Base-by-base conservation (phyloP, 1,139 yeast genomes). In the Yamadazyma aaseri region DNA sequence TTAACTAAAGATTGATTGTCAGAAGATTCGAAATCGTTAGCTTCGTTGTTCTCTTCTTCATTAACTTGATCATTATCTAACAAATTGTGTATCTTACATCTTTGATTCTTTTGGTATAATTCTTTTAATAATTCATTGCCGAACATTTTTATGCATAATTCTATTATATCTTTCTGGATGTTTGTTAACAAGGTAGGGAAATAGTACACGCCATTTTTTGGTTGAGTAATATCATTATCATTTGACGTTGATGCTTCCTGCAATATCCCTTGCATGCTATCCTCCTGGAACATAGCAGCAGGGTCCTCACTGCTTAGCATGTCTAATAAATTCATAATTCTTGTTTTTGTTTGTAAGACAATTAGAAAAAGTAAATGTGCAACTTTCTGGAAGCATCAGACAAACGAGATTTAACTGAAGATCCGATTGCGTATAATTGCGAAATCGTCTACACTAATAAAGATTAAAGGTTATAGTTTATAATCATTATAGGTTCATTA, bases 131-230 rank as follows among this genome's bases (percentile, higher is more conserved):
- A 53, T 7, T 73, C 69, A 1, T 65, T 58, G 14, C 65, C 63
- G 46, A 81, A 82, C 16, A 81, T 56, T 20, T 71, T 69, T 2
- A 81, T 46, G 29, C 79, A 53, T 27, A 79, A 59, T 41, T 79
- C 85, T 11, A 66, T 56, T 31, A 81, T 52, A 40, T 79, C 83
- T 31, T 56, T 60, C 49, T 83, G 92, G 9, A 80, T 56, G 2
- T 64, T 51, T 0, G 86, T 72, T 31, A 78, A 62, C 2, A 69
- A 63, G 0, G 81, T 69, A 2, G 89, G 86, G 12, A 82, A 53
- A 45, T 71, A 68, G 46, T 65, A 72, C 1, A 76, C 63, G 7
- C 60, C 60, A 34, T 50, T 34, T 3, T 32, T 23, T 5, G 51
- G 51, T 28, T 47, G 50, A 2, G 25, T 9, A 10, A 21, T 12